Evolutionary conservation across 2,329 filamentous ascomycete species (phyloP), one percentile per base, ranked within the genome.

Genomic region (Colletotrichum sp.): DNA sequence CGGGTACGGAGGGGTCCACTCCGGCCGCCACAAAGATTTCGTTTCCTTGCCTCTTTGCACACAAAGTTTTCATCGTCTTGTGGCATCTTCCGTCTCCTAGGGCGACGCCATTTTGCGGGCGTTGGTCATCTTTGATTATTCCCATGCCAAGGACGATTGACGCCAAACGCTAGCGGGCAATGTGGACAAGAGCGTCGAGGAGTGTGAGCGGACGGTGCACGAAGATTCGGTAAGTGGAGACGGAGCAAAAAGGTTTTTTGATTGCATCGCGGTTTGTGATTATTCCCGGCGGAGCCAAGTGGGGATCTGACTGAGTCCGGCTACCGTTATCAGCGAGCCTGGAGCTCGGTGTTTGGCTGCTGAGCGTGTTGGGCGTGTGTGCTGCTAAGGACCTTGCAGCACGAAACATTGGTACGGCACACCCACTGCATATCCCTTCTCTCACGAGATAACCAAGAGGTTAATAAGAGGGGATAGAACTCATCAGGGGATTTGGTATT

Each of bases 271-370:
- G 44, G 9, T 49, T 36, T 25, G 44, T 39, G 70, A 57, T 73
- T 73, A 69, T 76, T 76, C 64, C 73, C 73, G 73, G 57, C 13
- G 27, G 44, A 19, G 30, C 64, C 39, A 73, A 39, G 59, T 73
- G 73, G 73, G 34, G 68, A 11, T 55, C 39, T 12, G 36, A 19
- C 22, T 25, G 13, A 19, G 27, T 11, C 39, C 29, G 59, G n/a
- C 59, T 62, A 39, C 22, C 19, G n/a, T 73, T 72, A 59, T 76
- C 64, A 49, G 69, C 57, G 73, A 76, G 62, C 25, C 11, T n/a
- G 8, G 2, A 71, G 27, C 72, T 75, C 68, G 52, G 68, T 66
- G 61, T 64, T 71, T n/a, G 19, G 57, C 27, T 29, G 44, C 29
- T 34, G 30, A 3, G 59, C 29, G 19, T 62, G 29, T 57, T 29